phyloP scores from a whole-genome alignment of 129 eudicot genomes.

The Lonicera japonica region DNA sequence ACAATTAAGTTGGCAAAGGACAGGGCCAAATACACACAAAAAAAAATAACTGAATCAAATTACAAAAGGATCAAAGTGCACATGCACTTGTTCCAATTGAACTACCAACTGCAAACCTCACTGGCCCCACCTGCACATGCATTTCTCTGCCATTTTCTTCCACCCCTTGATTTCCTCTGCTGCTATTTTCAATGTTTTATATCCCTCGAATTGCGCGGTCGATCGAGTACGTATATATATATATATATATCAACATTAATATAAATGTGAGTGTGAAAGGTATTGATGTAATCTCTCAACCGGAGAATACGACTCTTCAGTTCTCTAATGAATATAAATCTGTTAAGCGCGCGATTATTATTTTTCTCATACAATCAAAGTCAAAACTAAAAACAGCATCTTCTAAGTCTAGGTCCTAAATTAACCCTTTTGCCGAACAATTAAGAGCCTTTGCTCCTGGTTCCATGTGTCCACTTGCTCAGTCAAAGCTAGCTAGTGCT shows the following conservation, averaged over 20 bases:
- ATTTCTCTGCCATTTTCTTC: background rate
- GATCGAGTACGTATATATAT: no score
- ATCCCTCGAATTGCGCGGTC: background rate
- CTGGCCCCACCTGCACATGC: constrained; percentile 4
- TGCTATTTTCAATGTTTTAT: background rate
- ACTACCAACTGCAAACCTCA: constrained; percentile 2
- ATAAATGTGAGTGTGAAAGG: no score
- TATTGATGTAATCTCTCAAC: no score
- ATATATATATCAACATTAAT: background rate
- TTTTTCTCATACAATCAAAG: background rate
- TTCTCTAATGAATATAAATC: no score
- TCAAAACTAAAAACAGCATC: background rate
- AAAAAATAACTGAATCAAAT: background rate
- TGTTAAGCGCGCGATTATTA: background rate
- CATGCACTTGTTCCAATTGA: constrained; percentile 2
- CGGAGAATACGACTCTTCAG: no score
- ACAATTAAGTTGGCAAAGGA: background rate
- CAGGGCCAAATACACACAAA: background rate
- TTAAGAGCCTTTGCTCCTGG: background rate
- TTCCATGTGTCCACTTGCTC: constrained; percentile 9
- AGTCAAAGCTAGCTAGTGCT: background rate
- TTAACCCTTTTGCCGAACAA: background rate
- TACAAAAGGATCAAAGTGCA: background rate
- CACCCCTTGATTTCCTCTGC: background rate
- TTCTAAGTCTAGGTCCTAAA: background rate